Conservation (phyloP, 2,329 filamentous ascomycete species). For the Fusarium sp. region DNA sequence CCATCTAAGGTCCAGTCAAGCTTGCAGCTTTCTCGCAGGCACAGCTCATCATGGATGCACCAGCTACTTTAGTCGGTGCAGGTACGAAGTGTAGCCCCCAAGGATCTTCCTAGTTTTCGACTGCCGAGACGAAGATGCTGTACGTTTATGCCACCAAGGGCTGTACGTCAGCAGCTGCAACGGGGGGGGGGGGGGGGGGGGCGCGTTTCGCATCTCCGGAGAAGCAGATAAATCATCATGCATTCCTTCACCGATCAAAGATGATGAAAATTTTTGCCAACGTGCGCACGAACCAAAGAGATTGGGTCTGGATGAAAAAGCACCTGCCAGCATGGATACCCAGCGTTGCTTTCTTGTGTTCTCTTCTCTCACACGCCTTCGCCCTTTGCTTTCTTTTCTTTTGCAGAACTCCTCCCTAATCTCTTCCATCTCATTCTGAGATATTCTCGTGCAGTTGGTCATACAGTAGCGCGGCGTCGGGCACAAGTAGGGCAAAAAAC, state of each 20-base stretch:
- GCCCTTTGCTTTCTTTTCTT: slow-evolving; percentile 15
- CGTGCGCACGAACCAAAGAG: slow-evolving; percentile 8
- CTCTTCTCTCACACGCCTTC: not conserved
- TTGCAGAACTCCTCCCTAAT: not conserved
- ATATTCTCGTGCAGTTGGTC: not conserved
- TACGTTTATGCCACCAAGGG: slow-evolving; percentile 10
- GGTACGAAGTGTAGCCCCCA: slow-evolving; percentile 21
- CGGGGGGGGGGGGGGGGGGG: not conserved
- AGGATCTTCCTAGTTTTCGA: slow-evolving; percentile 25
- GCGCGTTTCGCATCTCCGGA: not conserved
- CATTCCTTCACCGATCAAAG: not conserved
- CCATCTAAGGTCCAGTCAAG: slow-evolving; percentile 1
- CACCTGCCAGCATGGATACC: slow-evolving; percentile 1
- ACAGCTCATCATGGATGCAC: slow-evolving; percentile 22
- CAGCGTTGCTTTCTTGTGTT: not conserved
- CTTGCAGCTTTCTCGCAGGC: slow-evolving; percentile 8
- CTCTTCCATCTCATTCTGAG: not conserved
- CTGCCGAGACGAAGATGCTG: slow-evolving; percentile 8
- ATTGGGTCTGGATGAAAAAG: not conserved
- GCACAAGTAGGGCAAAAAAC: not conserved
- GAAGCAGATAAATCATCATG: slow-evolving; percentile 12
- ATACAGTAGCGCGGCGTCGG: not conserved
- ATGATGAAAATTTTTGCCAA: slow-evolving; percentile 15
- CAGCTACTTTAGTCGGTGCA: slow-evolving; percentile 26
- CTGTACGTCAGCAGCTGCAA: not conserved